A percentile compares a stretch with the other conserved stretches of the same genome.
phyloP scores from a whole-genome alignment of 2,329 filamentous ascomycete genomes.

The Verticillium tricorpus region DNA sequence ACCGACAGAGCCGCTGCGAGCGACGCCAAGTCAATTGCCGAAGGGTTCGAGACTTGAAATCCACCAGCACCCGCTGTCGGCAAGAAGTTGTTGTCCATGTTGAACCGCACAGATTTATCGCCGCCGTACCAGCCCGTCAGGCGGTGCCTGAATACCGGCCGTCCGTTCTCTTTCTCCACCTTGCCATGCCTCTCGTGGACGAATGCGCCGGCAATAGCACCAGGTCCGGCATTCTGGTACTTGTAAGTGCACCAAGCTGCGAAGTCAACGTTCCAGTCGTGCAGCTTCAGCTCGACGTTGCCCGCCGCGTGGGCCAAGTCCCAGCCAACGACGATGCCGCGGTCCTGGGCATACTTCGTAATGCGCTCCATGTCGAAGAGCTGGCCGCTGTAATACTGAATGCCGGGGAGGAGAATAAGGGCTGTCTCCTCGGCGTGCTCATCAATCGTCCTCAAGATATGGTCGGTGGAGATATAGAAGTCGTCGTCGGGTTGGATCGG shows the following conservation, averaged over 20 bases:
- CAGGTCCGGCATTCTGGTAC: constrained; percentile 74
- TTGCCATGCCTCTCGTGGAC: constrained; percentile 65
- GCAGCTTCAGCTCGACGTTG: constrained; percentile 66
- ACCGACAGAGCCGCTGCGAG: constrained; percentile 69
- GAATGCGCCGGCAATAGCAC: constrained; percentile 67
- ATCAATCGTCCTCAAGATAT: constrained; percentile 64
- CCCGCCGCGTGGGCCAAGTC: constrained; percentile 74
- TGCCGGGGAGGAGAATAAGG: constrained; percentile 67
- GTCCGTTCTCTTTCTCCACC: constrained; percentile 40
- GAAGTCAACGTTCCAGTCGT: constrained; percentile 80
- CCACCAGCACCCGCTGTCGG: constrained; percentile 68
- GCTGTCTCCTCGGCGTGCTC: constrained; percentile 62
- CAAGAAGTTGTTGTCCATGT: constrained; percentile 69
- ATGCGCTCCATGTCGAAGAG: constrained; percentile 71
- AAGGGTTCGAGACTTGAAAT: constrained; percentile 73
- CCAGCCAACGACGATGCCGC: constrained; percentile 67
- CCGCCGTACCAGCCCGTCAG: constrained; percentile 76
- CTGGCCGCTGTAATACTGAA: constrained; percentile 80
- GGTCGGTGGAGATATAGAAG: constrained; percentile 57
- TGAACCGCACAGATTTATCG: constrained; percentile 62
- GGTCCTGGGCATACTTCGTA: constrained; percentile 63
- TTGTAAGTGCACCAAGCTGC: constrained; percentile 84
- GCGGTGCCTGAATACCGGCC: constrained; percentile 50
- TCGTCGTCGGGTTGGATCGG: constrained; percentile 62
- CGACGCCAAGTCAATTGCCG: constrained; percentile 71